A percentile compares a stretch with the other conserved stretches of the same genome.
Conservation (phyloP, 257 asterid species). For the Rhazya stricta region DNA sequence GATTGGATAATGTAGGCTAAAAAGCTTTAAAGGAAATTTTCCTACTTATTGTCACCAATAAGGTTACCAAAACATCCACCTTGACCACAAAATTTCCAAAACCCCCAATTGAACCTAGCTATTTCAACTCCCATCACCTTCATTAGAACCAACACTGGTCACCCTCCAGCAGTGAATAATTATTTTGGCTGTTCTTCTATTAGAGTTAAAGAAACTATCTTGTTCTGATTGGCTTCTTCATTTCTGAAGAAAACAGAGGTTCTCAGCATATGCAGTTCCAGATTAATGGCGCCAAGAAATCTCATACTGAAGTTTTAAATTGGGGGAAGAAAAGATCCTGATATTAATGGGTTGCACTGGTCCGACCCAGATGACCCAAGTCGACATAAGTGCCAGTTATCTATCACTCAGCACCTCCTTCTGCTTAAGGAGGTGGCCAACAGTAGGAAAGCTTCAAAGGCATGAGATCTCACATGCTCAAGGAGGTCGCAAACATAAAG, state of each 20-base stretch:
- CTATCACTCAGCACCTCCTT: too few species aligned
- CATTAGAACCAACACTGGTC: not conserved
- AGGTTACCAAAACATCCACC: not conserved
- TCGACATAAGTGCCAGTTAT: too few species aligned
- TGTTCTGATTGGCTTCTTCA: not conserved
- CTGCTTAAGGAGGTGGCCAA: not conserved
- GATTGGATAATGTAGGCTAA: not conserved
- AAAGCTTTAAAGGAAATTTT: not conserved
- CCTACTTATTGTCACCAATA: not conserved
- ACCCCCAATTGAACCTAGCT: not conserved
- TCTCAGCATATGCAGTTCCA: too few species aligned
- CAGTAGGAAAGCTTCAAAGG: not conserved
- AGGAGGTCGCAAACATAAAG: not conserved
- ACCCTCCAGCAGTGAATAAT: not conserved
- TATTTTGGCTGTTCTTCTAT: too few species aligned
- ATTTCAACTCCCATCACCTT: not conserved
- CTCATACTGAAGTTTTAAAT: too few species aligned
- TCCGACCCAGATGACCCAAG: too few species aligned
- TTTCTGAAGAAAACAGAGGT: too few species aligned
- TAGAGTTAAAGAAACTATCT: not conserved
- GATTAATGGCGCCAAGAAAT: too few species aligned
- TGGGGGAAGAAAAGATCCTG: too few species aligned
- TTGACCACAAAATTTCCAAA: not conserved
- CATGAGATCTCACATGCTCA: not conserved
- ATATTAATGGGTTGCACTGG: too few species aligned